Conservation (phyloP, 176 grass and related monocot genomes). For the Melocanna baccifera region DNA sequence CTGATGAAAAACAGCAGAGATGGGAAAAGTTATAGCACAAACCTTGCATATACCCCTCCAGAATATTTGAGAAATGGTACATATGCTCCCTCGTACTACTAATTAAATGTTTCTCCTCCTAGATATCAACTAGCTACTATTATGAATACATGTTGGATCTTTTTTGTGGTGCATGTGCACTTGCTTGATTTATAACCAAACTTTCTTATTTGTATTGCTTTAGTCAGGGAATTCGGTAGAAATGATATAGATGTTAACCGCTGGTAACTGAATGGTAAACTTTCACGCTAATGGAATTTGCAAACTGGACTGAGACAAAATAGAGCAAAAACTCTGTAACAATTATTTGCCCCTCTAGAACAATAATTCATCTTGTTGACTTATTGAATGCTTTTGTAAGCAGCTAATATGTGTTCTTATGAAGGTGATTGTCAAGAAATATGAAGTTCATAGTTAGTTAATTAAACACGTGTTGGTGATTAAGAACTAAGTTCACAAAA, state of each 20-base stretch:
- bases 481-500: not conserved
- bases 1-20: conserved; percentile 98
- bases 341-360: not conserved
- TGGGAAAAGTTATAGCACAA: conserved; percentile 99
- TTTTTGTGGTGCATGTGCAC: not conserved
- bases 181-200: not conserved
- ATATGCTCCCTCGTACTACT: not conserved
- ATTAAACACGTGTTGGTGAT: not conserved
- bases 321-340: not conserved
- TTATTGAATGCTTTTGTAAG: not conserved
- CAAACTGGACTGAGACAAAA: not conserved
- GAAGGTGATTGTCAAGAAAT: not conserved
- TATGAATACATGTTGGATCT: not conserved
- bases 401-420: not conserved
- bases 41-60: conserved; percentile 93
- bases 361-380: not conserved
- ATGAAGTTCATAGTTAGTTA: not conserved
- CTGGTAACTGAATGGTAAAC: not conserved
- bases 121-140: not conserved
- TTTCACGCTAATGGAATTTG: not conserved
- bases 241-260: conserved; percentile 1
- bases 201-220: conserved; percentile 8
- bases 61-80: conserved; percentile 98
- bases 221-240: conserved; percentile 1
- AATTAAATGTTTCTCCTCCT: not conserved